A percentile compares a stretch with the other conserved stretches of the same genome.
Conservation (phyloP, 768 basidiomycete species). For the Pleurotus platypus region DNA sequence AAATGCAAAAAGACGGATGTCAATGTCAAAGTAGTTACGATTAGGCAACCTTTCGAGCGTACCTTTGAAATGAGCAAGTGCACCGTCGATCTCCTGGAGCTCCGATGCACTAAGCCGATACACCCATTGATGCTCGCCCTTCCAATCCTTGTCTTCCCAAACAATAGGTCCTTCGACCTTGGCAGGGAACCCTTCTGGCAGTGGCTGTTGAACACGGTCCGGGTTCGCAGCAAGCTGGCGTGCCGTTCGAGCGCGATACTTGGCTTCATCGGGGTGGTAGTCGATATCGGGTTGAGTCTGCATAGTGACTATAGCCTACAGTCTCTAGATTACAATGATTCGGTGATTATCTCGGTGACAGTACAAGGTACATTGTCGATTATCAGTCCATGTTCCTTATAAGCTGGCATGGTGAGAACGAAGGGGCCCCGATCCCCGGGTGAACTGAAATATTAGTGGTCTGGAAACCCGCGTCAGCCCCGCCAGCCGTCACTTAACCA, state of each 20-base stretch:
- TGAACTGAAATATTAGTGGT: no score
- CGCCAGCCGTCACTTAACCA: no score
- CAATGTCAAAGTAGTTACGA: no score
- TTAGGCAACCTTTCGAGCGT: not conserved
- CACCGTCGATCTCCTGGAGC: constrained; percentile 35
- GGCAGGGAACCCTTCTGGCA: constrained; percentile 34
- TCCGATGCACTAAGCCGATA: constrained; percentile 30
- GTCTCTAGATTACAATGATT: no score
- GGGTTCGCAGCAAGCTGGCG: constrained; percentile 35
- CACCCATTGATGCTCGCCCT: constrained; percentile 39
- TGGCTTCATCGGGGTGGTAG: constrained; percentile 38
- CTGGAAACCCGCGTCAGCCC: no score
- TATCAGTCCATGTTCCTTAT: constrained; percentile 6
- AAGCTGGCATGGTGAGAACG: constrained; percentile 7
- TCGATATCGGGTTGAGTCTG: constrained; percentile 35
- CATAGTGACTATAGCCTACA: constrained; percentile 4
- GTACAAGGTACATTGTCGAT: not conserved
- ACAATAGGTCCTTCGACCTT: constrained; percentile 34
- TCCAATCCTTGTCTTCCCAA: constrained; percentile 45
- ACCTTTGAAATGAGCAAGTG: constrained; percentile 37
- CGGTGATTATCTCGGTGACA: no score
- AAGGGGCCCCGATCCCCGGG: not conserved
- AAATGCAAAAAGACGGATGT: no score
- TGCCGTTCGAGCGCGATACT: constrained; percentile 32
- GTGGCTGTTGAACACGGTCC: constrained; percentile 24